phyloP scores from a whole-genome alignment of 2,329 filamentous ascomycete species.

The Mycosphaerelloides madeirae region DNA sequence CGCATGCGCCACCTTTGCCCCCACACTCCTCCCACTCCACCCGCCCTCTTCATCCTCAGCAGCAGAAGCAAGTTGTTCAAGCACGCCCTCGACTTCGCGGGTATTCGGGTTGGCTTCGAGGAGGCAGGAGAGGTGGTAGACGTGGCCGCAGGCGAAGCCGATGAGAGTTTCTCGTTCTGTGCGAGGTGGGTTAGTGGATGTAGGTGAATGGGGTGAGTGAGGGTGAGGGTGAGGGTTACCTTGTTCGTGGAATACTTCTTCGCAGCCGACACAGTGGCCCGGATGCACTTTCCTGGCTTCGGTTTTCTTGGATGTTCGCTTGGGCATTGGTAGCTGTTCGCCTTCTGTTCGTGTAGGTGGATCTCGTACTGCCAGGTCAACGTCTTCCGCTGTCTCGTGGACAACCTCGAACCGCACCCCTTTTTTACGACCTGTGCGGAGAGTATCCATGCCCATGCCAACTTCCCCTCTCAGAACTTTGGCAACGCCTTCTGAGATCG shows the following conservation, averaged over 20 bases:
- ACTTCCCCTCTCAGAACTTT: slow-evolving; percentile 85
- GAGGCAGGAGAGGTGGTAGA: slow-evolving; percentile 72
- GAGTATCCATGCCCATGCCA: slow-evolving; percentile 70
- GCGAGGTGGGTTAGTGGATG: too few relatives aligned
- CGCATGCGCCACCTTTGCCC: slow-evolving; percentile 82
- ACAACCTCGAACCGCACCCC: slow-evolving; percentile 85
- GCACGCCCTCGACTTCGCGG: slow-evolving; percentile 23
- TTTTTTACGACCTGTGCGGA: slow-evolving; percentile 73
- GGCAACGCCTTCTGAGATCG: slow-evolving; percentile 85
- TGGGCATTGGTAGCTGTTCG: slow-evolving; percentile 19
- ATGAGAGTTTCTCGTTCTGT: slow-evolving; percentile 67
- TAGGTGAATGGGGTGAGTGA: neutral
- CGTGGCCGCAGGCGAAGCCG: slow-evolving; percentile 76
- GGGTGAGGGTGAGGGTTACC: slow-evolving; percentile 24
- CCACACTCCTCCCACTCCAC: slow-evolving; percentile 58
- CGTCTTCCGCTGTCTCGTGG: slow-evolving; percentile 24
- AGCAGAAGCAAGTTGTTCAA: slow-evolving; percentile 42
- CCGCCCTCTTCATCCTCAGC: slow-evolving; percentile 40
- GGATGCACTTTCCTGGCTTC: slow-evolving; percentile 22
- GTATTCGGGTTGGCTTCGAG: slow-evolving; percentile 40
- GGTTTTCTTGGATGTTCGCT: slow-evolving; percentile 14
- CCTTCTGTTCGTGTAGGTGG: slow-evolving; percentile 25
- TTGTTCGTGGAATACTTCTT: slow-evolving; percentile 35
- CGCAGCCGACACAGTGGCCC: slow-evolving; percentile 38
- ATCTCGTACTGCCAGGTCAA: slow-evolving; percentile 32